A percentile compares a stretch with the other conserved stretches of the same genome.
Conservation (phyloP, 345 rosid genomes). For the Eucalyptus sp. region DNA sequence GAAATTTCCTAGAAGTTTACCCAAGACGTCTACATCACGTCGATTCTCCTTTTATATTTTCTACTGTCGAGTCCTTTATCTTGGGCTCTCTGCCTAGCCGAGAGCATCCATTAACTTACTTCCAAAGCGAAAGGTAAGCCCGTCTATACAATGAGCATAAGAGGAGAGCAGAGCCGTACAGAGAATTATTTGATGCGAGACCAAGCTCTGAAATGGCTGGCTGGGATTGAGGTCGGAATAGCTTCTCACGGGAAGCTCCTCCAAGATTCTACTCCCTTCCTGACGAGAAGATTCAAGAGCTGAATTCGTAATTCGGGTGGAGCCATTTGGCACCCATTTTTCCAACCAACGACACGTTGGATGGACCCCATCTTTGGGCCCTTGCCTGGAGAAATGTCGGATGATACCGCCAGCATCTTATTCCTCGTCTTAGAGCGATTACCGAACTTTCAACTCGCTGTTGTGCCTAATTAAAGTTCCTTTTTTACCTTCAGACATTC, state of each 20-base stretch:
- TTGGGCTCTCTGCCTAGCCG: too few species aligned
- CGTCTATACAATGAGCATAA: rapidly evolving
- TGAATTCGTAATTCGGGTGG: background rate
- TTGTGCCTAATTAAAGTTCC: too few species aligned
- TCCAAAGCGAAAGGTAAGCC: background rate
- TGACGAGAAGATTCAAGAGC: background rate
- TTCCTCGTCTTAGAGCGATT: too few species aligned
- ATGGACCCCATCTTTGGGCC: background rate
- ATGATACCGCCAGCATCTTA: too few species aligned
- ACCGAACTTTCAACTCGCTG: too few species aligned
- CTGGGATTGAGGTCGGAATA: background rate
- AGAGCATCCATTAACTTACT: background rate
- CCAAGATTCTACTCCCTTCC: background rate
- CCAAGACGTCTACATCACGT: background rate
- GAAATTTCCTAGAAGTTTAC: background rate
- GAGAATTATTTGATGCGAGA: background rate
- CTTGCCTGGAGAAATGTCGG: too few species aligned
- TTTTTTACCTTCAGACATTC: too few species aligned
- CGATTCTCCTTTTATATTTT: background rate
- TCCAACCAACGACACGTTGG: background rate
- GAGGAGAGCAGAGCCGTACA: background rate
- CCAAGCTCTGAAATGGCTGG: background rate
- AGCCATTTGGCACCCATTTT: background rate
- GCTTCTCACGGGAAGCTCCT: background rate
- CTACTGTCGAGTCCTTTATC: background rate